Conservation (phyloP, 257 asterid genomes). For the Solanum virginianum region DNA sequence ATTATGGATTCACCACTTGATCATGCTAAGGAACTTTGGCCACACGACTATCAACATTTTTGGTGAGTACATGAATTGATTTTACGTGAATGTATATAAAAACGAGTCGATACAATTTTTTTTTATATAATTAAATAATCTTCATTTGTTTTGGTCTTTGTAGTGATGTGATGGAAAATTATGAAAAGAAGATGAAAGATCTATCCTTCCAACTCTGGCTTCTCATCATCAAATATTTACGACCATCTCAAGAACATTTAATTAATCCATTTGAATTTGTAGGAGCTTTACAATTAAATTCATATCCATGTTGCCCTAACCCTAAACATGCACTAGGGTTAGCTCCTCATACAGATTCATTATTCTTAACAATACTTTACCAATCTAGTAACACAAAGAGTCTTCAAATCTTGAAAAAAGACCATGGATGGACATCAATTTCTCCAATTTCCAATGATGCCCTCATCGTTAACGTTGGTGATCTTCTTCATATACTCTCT, state of each 20-base stretch:
- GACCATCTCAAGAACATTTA: slow-evolving; percentile 21
- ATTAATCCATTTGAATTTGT: slow-evolving; percentile 15
- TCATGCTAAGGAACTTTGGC: slow-evolving; percentile 78
- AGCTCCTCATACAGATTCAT: slow-evolving; percentile 76
- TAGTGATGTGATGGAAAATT: slow-evolving; percentile 59
- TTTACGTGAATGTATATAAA: not conserved
- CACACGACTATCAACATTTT: slow-evolving; percentile 27
- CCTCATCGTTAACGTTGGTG: slow-evolving; percentile 57
- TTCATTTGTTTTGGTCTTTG: not conserved
- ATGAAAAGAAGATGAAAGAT: slow-evolving; percentile 50
- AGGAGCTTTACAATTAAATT: slow-evolving; percentile 63
- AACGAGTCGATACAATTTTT: not conserved
- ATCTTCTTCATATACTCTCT: slow-evolving; percentile 55
- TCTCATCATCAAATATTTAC: slow-evolving; percentile 33
- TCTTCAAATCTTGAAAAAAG: slow-evolving; percentile 46
- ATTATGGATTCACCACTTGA: slow-evolving; percentile 51
- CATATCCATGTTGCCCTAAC: slow-evolving; percentile 78
- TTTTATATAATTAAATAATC: not conserved
- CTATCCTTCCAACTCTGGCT: slow-evolving; percentile 34
- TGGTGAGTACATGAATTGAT: slow-evolving; percentile 43
- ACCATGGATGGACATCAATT: slow-evolving; percentile 38
- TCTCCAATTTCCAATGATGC: slow-evolving; percentile 29
- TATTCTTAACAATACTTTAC: slow-evolving; percentile 63
- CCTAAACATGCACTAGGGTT: slow-evolving; percentile 59
- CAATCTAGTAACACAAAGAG: slow-evolving; percentile 52